Percentiles rank a stretch among this genome's conserved stretches.
Conservation (phyloP, 1,139 yeast genomes). For the Meyerozyma carpophila region DNA sequence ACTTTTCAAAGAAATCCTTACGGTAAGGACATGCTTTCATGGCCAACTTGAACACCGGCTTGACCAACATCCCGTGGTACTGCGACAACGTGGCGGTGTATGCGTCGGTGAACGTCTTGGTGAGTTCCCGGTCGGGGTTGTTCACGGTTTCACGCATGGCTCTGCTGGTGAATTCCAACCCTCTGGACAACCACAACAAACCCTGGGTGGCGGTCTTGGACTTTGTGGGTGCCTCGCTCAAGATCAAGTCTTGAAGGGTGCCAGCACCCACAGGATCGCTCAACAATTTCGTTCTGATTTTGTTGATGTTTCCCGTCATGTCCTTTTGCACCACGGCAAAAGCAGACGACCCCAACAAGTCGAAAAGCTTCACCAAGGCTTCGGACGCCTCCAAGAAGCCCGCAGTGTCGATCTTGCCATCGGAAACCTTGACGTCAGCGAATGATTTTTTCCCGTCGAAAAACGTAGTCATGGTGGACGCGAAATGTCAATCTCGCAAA, state of each 20-base stretch:
- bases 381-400: slow-evolving; percentile 81
- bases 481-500: neutral
- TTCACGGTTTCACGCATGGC: slow-evolving; percentile 79
- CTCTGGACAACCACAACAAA: slow-evolving; percentile 79
- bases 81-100: slow-evolving; percentile 74
- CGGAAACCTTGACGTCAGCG: slow-evolving; percentile 64
- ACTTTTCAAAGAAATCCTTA: slow-evolving; percentile 74
- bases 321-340: slow-evolving; percentile 82
- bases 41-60: slow-evolving; percentile 86
- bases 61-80: slow-evolving; percentile 75
- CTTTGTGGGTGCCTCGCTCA: slow-evolving; percentile 62
- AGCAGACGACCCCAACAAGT: slow-evolving; percentile 80
- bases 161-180: slow-evolving; percentile 81
- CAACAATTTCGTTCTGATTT: slow-evolving; percentile 62
- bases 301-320: slow-evolving; percentile 80
- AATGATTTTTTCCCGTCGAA: slow-evolving; percentile 74
- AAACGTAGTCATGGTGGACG: slow-evolving; percentile 53
- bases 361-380: slow-evolving; percentile 76
- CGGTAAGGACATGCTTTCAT: slow-evolving; percentile 96
- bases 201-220: slow-evolving; percentile 87
- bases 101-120: slow-evolving; percentile 77
- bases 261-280: slow-evolving; percentile 57
- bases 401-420: slow-evolving; percentile 63
- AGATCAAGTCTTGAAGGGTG: slow-evolving; percentile 73
- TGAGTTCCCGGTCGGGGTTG: slow-evolving; percentile 56